Evolutionary conservation across 2,329 filamentous ascomycete species (phyloP).

Genomic region (Gaeumannomyces tritici): DNA sequence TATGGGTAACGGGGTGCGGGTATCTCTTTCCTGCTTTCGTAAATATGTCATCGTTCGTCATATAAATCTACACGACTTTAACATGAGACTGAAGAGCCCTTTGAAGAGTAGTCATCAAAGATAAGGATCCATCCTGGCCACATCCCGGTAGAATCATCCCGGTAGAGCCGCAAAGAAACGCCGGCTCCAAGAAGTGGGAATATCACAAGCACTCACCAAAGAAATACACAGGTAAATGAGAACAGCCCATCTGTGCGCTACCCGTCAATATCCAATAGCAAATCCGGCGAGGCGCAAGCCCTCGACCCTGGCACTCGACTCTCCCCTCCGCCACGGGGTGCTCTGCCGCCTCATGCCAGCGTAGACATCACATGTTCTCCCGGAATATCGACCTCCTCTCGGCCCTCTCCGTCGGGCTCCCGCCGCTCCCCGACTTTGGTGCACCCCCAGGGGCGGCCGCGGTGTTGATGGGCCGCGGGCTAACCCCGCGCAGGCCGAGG

Average conservation of each 20-base stretch:
- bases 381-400: slow-evolving; percentile 62
- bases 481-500: slow-evolving; percentile 58
- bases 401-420: slow-evolving; percentile 57
- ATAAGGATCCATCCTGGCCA: neutral
- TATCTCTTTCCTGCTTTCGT: too few species aligned
- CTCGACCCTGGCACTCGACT: neutral
- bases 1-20: too few species aligned
- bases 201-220: neutral
- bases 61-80: too few species aligned
- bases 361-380: slow-evolving; percentile 48
- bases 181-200: too few species aligned
- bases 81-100: too few species aligned
- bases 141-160: neutral
- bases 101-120: neutral
- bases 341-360: neutral
- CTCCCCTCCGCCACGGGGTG: too few species aligned
- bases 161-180: too few species aligned
- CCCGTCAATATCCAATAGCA: neutral
- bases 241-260: neutral
- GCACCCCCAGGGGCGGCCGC: slow-evolving; percentile 13
- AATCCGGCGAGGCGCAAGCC: neutral
- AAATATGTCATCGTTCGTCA: too few species aligned
- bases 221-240: neutral
- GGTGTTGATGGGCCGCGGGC: slow-evolving; percentile 61
- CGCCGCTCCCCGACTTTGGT: slow-evolving; percentile 26